Base-by-base conservation (phyloP, 2,329 filamentous ascomycete genomes). In the Didymella glomerata region DNA sequence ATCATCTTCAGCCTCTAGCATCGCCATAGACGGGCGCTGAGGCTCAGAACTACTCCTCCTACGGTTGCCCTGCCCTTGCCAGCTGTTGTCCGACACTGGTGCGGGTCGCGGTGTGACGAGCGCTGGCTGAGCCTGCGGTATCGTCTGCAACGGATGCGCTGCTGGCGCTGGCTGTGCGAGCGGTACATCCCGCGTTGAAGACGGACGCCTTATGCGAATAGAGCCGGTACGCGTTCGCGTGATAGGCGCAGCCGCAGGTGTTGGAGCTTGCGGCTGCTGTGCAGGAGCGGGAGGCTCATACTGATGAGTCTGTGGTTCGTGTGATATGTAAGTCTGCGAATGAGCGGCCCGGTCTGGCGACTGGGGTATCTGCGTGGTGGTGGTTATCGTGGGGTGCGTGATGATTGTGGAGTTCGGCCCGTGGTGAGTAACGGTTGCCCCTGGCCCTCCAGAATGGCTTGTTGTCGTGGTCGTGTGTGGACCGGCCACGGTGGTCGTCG, bases 41-140 rank as follows among this genome's bases (percentile, higher is more conserved):
- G 73, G 74, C 49, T 72, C 72, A 3, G 72, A 75, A 53, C 67
- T 75, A 58, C 71, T 75, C 48, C 74, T 65, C 50, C 73, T 64
- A 28, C 73, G 70, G 28, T 68, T 68, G 25, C 57, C 56, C 40
- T 67, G 61, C 45, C 62, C 66, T 27, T 64, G 55, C 58, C 62
- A 67, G 42, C 52, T 54, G n/a, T 61, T 59, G 20, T 68, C 60
- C 16, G 57, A 52, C 16, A 22, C 42, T 5, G 45, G 48, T 6
- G 46, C 54, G 22, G 60, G 48, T 28, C 42, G 61, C 18, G 45
- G 60, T 24, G 22, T 18, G 13, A 18, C 27, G 11, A 62, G 47
- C 18, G 54, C 22, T 13, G 40, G 51, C 11, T 51, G 57, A 22
- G 57, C 57, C 40, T 54, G 51, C 16, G 56, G 56, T 46, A 55